Percentiles rank a stretch among this genome's conserved stretches.
Evolutionary conservation across 495 filamentous ascomycete species (phyloP).

Genomic region (Darksidea phi): DNA sequence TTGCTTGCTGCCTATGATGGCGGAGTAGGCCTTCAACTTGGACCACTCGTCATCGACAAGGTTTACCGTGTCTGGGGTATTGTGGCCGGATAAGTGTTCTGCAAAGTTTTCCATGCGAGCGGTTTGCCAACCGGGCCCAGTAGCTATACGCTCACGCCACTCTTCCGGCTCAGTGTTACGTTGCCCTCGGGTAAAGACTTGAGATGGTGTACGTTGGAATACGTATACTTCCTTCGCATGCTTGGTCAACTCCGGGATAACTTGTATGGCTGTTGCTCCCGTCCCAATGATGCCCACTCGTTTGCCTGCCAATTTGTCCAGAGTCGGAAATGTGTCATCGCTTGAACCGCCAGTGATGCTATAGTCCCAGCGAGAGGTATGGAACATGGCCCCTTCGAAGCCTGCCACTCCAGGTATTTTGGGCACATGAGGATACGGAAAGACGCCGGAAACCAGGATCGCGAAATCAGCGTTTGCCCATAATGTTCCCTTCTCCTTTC

Average conservation of each 20-base stretch:
- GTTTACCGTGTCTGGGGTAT: conserved; percentile 11
- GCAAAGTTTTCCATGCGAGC: conserved; percentile 29
- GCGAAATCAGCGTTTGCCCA: conserved; percentile 1
- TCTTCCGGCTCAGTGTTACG: conserved; percentile 11
- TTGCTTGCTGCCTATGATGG: not conserved
- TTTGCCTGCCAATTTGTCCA: conserved; percentile 28
- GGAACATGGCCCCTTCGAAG: not conserved
- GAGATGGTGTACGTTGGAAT: conserved; percentile 32
- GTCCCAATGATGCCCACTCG: conserved; percentile 32
- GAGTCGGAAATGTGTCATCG: not conserved
- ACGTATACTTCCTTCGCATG: conserved; percentile 29
- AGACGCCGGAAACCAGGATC: not conserved
- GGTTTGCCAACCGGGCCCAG: conserved; percentile 23
- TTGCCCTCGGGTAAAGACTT: conserved; percentile 20
- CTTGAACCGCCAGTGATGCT: not conserved
- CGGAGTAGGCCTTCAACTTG: not conserved
- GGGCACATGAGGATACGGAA: not conserved
- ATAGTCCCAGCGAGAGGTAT: conserved; percentile 4
- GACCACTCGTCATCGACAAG: conserved; percentile 32
- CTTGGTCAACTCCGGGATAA: conserved; percentile 24
- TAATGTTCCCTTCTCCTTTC: not conserved
- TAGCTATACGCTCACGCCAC: conserved; percentile 17
- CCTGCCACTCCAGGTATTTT: not conserved
- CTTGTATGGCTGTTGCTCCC: conserved; percentile 28
- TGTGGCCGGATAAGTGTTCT: conserved; percentile 13